Base-by-base conservation (phyloP, 2,329 filamentous ascomycete genomes). In the Cadophora malorum region DNA sequence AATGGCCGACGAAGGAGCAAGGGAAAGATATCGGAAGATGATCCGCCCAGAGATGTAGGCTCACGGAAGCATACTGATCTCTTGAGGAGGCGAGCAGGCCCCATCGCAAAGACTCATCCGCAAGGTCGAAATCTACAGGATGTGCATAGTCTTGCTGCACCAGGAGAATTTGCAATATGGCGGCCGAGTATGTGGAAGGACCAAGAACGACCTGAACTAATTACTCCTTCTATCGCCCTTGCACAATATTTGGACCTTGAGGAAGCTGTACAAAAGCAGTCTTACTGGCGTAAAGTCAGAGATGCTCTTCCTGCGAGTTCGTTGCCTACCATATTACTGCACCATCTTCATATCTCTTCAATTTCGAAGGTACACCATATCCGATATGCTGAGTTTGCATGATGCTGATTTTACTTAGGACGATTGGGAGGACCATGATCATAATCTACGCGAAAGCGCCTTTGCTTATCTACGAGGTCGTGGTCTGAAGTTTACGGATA, bases 401-500 rank as follows among this genome's bases (percentile, higher is more conserved):
- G 3, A 41, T 63, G 21, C 45, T 67, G 41, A 63, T 49, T 19
- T 10, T 23, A 21, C 2, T 19, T 21, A 67, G 65, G 45, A 33
- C 50, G 45, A 64, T 12, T 67, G 65, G 53, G 53, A 47, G n/a
- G 25, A 55, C 9, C 19, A 56, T 47, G 66, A 70, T n/a, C 64
- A 52, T 31, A 16, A 23, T 4, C 35, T 61, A 19, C 28, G 60
- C 33, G 16, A 38, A 21, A 23, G 25, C 38, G 59, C 61, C 1
- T 9, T 31, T 5, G 25, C 7, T 41, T 65, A 53, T 33, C 67
- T 76, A 23, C 21, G 64, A 45, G 47, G 25, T n/a, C 67, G 66
- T 21, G 70, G 70, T 12, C 69, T 73, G 19, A 63, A 61, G 25
- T 53, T 64, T 23, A 21, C 67, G 28, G 74, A 79, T 70, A 63